Evolutionary conservation across 192 early-diverging fungal genomes (phyloP).

Genomic region (Chytriomyces confervae): DNA sequence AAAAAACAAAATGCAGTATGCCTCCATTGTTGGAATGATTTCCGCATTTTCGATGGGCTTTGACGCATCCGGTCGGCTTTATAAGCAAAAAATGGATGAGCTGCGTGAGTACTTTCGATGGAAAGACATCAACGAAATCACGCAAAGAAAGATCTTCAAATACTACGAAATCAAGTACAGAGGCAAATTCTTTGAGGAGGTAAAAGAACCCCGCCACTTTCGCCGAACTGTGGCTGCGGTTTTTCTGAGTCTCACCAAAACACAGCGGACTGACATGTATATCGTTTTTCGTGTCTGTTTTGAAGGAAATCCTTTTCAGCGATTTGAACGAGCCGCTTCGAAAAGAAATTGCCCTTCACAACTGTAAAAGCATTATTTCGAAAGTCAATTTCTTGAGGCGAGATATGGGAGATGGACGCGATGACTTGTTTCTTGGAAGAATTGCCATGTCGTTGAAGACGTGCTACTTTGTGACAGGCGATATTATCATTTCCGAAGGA

Average conservation of each 20-base stretch:
- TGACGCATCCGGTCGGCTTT: slow-evolving; percentile 21
- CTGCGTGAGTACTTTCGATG: slow-evolving; percentile 32
- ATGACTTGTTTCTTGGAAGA: slow-evolving; percentile 33
- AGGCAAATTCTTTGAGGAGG: slow-evolving; percentile 37
- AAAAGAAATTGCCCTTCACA: slow-evolving; percentile 40
- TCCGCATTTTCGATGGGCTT: slow-evolving; percentile 7
- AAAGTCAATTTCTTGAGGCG: slow-evolving; percentile 36
- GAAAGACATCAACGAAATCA: slow-evolving; percentile 7
- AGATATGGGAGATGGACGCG: slow-evolving; percentile 28
- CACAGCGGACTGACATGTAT: too few species aligned
- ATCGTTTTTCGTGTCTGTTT: too few species aligned
- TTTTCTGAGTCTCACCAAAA: too few species aligned
- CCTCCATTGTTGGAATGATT: slow-evolving; percentile 14
- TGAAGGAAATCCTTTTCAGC: slow-evolving; percentile 6
- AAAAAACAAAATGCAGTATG: background rate
- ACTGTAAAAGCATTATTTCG: slow-evolving; percentile 30
- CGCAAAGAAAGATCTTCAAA: slow-evolving; percentile 15
- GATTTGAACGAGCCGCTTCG: slow-evolving; percentile 36
- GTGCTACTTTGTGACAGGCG: slow-evolving; percentile 34
- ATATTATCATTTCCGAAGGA: slow-evolving; percentile 25
- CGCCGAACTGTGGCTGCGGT: too few species aligned
- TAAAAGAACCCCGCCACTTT: background rate
- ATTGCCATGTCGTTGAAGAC: slow-evolving; percentile 19
- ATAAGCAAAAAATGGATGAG: slow-evolving; percentile 39
- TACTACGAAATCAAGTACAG: slow-evolving; percentile 35